These are phyloP conservation scores for Starmerella powellii DNA, from an alignment of 805 yeast species.

Conservation along the genomic window DNA sequence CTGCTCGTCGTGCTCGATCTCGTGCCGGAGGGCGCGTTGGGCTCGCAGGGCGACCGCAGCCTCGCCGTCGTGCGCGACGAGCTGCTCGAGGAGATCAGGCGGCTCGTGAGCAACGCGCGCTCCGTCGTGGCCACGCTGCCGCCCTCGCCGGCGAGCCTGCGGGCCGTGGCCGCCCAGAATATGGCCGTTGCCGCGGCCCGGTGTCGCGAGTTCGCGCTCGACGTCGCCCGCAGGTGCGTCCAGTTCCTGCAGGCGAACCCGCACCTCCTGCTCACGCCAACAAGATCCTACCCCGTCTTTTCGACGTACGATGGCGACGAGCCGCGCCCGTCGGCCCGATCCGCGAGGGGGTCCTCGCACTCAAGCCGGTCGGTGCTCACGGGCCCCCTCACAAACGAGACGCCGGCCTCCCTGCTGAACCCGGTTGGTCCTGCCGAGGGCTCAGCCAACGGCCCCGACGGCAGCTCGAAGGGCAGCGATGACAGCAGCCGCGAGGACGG, in stretches of 20 bases:
- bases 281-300: constrained; percentile 26
- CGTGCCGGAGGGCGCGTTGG: constrained; percentile 10
- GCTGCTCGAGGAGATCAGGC: constrained; percentile 27
- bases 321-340: neutral
- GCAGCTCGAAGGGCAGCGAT: too few relatives aligned
- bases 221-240: constrained; percentile 12
- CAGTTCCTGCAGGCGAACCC: constrained; percentile 25
- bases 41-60: constrained; percentile 23
- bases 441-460: too few relatives aligned
- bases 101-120: constrained; percentile 30
- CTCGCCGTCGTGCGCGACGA: constrained; percentile 23
- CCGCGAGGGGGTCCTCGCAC: too few relatives aligned
- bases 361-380: too few relatives aligned
- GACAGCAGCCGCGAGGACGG: too few relatives aligned
- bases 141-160: constrained; percentile 17
- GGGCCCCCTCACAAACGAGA: too few relatives aligned
- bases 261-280: constrained; percentile 24
- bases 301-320: constrained; percentile 5
- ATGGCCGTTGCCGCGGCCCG: constrained; percentile 26
- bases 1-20: constrained; percentile 30
- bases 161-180: constrained; percentile 20
- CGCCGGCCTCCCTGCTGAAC: too few relatives aligned
- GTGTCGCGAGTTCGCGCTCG: constrained; percentile 26
- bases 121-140: constrained; percentile 27
- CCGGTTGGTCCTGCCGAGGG: too few relatives aligned